Conservation (phyloP, 148 eudicot species). For the Vaccinium myrtillus region DNA sequence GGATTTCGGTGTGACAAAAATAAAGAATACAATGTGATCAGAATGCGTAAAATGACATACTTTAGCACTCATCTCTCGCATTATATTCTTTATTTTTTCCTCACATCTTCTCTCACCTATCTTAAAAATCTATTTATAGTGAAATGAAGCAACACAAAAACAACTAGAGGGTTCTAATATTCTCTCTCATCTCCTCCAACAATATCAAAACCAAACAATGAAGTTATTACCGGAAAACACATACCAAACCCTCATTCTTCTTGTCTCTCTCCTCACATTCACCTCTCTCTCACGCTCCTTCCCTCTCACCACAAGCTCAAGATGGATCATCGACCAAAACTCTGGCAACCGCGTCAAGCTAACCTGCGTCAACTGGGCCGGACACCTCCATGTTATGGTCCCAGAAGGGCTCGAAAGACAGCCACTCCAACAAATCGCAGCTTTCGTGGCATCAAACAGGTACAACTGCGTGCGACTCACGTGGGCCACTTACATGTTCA, state of each 20-base stretch:
- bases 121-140: background rate
- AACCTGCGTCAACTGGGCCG: slow-evolving; percentile 37
- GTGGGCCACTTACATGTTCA: slow-evolving; percentile 46
- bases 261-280: background rate
- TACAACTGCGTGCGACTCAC: slow-evolving; percentile 57
- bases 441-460: slow-evolving; percentile 16
- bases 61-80: background rate
- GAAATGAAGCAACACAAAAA: background rate
- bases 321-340: slow-evolving; percentile 31
- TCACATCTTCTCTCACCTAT: background rate
- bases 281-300: slow-evolving; percentile 1
- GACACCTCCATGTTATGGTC: slow-evolving; percentile 38
- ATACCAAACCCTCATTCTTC: background rate
- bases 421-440: slow-evolving; percentile 30
- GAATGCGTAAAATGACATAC: background rate
- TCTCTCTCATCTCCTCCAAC: background rate
- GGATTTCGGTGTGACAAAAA: background rate
- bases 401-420: slow-evolving; percentile 43
- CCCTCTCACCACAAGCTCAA: slow-evolving; percentile 40
- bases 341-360: slow-evolving; percentile 35
- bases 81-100: background rate
- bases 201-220: background rate
- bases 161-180: background rate
- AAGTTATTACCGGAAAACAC: background rate
- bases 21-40: background rate